These are phyloP conservation scores for Colletotrichum graminicola DNA, from an alignment of 2,329 filamentous ascomycete genomes.

Conservation along the genomic window DNA sequence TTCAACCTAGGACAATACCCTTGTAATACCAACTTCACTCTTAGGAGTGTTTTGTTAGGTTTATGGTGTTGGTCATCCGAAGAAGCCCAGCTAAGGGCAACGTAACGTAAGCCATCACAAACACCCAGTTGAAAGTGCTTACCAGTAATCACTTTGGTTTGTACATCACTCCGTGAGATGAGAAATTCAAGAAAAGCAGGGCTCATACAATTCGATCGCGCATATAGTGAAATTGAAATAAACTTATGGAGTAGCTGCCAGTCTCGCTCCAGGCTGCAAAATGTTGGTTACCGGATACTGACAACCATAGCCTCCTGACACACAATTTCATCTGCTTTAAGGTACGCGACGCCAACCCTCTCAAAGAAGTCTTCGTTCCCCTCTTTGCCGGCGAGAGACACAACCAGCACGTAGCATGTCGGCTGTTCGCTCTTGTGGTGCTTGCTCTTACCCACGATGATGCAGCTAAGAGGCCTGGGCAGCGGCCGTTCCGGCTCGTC, in stretches of 20 bases:
- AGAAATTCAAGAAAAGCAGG: neutral
- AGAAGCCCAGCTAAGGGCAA: no score
- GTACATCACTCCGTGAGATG: no score
- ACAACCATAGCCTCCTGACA: neutral
- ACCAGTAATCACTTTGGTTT: no score
- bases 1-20: no score
- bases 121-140: no score
- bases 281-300: neutral
- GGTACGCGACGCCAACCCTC: neutral
- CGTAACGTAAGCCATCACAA: no score
- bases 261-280: neutral
- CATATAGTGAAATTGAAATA: accelerated
- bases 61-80: no score
- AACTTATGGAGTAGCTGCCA: neutral
- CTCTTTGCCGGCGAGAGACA: neutral
- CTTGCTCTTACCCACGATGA: neutral
- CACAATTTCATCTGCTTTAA: neutral
- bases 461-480: neutral
- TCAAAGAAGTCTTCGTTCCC: neutral
- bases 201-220: neutral
- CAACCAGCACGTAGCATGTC: neutral
- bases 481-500: constrained; percentile 1
- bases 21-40: no score
- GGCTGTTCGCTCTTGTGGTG: neutral
- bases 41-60: no score